Evolutionary conservation across 2,329 filamentous ascomycete genomes (phyloP).

Genomic region (Beauveria australis): DNA sequence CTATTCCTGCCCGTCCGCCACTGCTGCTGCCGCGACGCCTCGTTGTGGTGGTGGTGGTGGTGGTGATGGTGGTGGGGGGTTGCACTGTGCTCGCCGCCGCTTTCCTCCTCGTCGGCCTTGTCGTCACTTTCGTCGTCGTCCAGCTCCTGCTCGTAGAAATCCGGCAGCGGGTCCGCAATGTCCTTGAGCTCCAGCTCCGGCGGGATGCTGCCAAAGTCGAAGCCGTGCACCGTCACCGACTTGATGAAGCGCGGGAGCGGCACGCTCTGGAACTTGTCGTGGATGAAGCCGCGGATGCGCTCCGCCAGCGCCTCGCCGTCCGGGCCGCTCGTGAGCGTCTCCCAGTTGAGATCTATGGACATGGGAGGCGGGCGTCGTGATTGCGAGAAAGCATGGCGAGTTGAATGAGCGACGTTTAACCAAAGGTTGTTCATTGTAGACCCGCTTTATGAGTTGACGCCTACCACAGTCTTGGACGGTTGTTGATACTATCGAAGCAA

Average conservation of each 20-base stretch:
- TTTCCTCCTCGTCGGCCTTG: not conserved
- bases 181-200: conserved; percentile 91
- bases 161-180: conserved; percentile 87
- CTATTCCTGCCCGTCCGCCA: conserved; percentile 15
- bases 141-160: conserved; percentile 85
- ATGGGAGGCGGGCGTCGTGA: conserved; percentile 39
- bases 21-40: conserved; percentile 9
- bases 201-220: conserved; percentile 78
- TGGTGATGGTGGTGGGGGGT: conserved; percentile 23
- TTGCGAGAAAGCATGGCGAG: not conserved
- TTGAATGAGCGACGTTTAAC: not conserved
- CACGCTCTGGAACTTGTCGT: conserved; percentile 91
- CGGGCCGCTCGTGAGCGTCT: conserved; percentile 78
- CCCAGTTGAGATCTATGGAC: conserved; percentile 98
- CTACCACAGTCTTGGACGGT: not conserved
- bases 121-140: conserved; percentile 40
- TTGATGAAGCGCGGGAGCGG: conserved; percentile 92
- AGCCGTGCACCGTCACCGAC: conserved; percentile 87
- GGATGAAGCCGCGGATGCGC: conserved; percentile 84
- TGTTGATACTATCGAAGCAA: not conserved
- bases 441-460: not conserved
- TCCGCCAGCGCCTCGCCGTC: conserved; percentile 81
- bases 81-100: conserved; percentile 7
- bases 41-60: not conserved
- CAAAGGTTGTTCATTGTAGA: no score